A percentile compares a stretch with the other conserved stretches of the same genome.
These are phyloP conservation scores for Stephania cephalantha DNA, from an alignment of 164 flowering plant genomes.

Conservation along the genomic window DNA sequence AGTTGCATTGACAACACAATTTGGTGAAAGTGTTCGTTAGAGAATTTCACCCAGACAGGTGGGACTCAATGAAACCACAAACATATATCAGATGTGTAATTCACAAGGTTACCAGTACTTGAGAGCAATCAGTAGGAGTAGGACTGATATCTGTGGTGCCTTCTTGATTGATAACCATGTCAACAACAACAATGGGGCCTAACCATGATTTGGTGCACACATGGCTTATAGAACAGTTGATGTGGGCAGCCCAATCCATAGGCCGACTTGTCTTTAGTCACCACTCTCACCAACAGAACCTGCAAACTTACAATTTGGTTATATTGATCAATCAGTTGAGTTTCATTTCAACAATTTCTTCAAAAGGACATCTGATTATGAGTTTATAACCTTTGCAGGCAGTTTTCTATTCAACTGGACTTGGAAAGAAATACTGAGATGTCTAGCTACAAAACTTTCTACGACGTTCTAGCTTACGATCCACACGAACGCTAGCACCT, in stretches of 20 bases:
- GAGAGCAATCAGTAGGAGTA: not conserved
- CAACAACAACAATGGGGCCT: not conserved
- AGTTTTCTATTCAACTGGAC: not conserved
- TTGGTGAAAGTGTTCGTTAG: not conserved
- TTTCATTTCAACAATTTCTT: not conserved
- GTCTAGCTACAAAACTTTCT: not conserved
- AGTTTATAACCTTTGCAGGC: not conserved
- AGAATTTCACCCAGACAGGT: not conserved
- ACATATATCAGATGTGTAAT: not conserved
- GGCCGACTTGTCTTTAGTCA: no score
- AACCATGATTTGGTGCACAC: not conserved
- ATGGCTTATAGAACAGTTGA: not conserved
- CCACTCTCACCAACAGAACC: not conserved
- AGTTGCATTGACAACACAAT: not conserved
- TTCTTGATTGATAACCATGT: not conserved
- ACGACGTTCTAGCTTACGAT: not conserved
- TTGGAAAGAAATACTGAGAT: not conserved
- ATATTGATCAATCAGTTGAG: not conserved
- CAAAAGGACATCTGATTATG: not conserved
- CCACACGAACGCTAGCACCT: not conserved
- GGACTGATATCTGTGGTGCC: not conserved
- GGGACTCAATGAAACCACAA: not conserved
- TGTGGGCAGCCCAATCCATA: not conserved
- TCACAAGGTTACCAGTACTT: not conserved
- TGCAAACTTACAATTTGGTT: not conserved